phyloP scores from a whole-genome alignment of 495 filamentous ascomycete genomes.

The Tuber calosporum region DNA sequence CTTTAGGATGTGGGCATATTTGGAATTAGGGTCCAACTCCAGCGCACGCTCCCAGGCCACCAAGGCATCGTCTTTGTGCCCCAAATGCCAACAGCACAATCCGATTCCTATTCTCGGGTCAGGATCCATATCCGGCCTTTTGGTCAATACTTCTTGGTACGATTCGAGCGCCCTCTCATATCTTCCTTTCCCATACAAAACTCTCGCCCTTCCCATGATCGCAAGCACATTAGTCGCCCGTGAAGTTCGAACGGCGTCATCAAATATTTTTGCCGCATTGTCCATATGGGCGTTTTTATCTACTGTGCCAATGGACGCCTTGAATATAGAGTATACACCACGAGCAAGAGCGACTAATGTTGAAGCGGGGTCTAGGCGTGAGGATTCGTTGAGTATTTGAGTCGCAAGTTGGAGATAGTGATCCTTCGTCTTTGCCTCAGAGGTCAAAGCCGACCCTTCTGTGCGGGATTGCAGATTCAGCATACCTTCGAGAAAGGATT shows the following conservation, averaged over 20 bases:
- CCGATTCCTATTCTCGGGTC: conserved; percentile 93
- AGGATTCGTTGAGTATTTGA: conserved; percentile 82
- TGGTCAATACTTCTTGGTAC: conserved; percentile 78
- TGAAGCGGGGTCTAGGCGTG: conserved; percentile 84
- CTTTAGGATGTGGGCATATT: conserved; percentile 81
- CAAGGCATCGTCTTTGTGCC: conserved; percentile 85
- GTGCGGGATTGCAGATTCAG: neutral
- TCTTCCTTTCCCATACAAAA: conserved; percentile 72
- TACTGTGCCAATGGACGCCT: conserved; percentile 65
- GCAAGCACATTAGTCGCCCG: conserved; percentile 83
- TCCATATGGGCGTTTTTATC: conserved; percentile 74
- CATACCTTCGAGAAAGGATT: neutral
- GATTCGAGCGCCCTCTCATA: conserved; percentile 71
- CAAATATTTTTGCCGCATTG: conserved; percentile 80
- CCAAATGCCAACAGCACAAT: conserved; percentile 90
- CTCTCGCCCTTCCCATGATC: conserved; percentile 73
- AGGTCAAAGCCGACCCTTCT: conserved; percentile 45
- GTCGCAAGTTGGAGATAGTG: conserved; percentile 87
- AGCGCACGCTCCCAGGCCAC: conserved; percentile 80
- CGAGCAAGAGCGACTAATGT: conserved; percentile 84
- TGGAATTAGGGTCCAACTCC: conserved; percentile 77
- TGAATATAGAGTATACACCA: conserved; percentile 79
- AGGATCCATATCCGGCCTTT: conserved; percentile 83
- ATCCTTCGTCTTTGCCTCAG: conserved; percentile 82
- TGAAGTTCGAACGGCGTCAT: conserved; percentile 79